Percentiles rank a stretch among this genome's conserved stretches.
phyloP scores from a whole-genome alignment of 306 rosid genomes.

The Prosopis cineraria region DNA sequence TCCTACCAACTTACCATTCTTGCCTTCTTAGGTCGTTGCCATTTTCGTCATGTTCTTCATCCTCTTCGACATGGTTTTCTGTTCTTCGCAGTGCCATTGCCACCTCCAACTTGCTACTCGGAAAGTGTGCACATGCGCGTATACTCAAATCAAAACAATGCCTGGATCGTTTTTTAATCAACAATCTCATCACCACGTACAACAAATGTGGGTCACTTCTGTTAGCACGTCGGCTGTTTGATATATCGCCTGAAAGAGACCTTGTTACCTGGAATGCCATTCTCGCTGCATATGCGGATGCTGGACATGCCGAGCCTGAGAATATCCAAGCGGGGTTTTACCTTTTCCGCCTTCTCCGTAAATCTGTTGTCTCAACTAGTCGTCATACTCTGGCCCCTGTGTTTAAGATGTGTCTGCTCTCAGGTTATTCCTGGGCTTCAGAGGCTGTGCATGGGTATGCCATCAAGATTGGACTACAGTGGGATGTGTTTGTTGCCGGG shows the following conservation, averaged over 20 bases:
- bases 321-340: neutral
- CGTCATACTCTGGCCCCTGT: neutral
- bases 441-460: constrained; percentile 6
- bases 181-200: neutral
- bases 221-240: neutral
- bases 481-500: constrained; percentile 2
- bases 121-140: neutral
- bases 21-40: neutral
- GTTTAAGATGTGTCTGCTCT: neutral
- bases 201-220: neutral
- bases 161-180: neutral
- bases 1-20: neutral
- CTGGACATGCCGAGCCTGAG: neutral
- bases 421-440: neutral
- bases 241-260: neutral
- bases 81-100: neutral
- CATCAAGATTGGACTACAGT: neutral
- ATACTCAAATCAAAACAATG: neutral
- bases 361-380: neutral
- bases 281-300: neutral
- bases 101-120: neutral
- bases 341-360: neutral
- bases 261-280: neutral
- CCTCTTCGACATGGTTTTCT: neutral
- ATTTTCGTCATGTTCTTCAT: neutral